Conservation (phyloP, 2,329 filamentous ascomycete species). For the Apiospora rasikravindrae region DNA sequence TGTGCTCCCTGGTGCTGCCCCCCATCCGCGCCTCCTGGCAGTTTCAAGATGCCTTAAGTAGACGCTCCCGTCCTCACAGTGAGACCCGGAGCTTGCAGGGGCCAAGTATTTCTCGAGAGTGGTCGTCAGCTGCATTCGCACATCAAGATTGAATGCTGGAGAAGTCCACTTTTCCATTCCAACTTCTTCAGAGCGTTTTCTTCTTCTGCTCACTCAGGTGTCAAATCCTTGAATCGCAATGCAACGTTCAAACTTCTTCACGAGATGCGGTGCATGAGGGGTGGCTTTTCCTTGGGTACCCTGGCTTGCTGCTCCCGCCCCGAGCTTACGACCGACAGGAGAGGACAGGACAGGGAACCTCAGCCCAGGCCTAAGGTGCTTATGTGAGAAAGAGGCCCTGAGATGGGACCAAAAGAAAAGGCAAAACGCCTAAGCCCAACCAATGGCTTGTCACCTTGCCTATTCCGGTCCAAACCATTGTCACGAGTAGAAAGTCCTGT, state of each 20-base stretch:
- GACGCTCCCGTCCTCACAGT: not conserved
- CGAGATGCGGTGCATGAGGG: not conserved
- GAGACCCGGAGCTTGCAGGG: slow-evolving; percentile 1
- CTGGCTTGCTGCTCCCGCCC: not conserved
- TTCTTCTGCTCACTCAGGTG: not conserved
- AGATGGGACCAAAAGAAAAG: not conserved
- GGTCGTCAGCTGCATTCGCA: not conserved
- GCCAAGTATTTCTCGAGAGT: not conserved
- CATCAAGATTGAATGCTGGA: slow-evolving; percentile 12
- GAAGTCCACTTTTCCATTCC: slow-evolving; percentile 2
- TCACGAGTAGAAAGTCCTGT: slow-evolving; percentile 2
- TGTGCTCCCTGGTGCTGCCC: not conserved
- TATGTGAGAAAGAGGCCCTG: not conserved
- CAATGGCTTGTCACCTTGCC: not conserved
- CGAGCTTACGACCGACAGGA: not conserved
- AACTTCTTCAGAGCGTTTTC: not conserved
- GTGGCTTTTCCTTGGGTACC: not conserved
- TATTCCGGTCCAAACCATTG: not conserved
- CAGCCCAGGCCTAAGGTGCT: not conserved
- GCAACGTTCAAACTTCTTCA: not conserved
- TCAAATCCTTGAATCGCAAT: not conserved
- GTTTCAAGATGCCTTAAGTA: slow-evolving; percentile 11
- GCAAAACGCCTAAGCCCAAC: not conserved
- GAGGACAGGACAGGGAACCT: not conserved
- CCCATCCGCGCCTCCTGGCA: slow-evolving; percentile 8